Evolutionary conservation across 352 stramenopile genomes (phyloP).

Genomic region (Globisporangium lucens): DNA sequence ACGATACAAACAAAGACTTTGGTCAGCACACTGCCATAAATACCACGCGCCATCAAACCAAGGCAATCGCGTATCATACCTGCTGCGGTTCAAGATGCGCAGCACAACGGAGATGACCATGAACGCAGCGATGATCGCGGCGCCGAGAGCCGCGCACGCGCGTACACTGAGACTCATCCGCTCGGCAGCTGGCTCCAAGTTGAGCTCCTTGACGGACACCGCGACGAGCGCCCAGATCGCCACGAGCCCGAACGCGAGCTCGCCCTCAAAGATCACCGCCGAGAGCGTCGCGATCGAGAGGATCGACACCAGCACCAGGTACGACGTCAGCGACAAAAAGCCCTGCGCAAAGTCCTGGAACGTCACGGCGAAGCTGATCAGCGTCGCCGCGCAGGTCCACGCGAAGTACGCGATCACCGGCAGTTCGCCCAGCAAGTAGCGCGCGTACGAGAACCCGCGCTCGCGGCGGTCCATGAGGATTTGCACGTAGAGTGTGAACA

Average conservation of each 20-base stretch:
- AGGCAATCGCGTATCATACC: constrained; percentile 17
- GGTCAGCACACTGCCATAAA: not conserved
- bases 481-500: constrained; percentile 55
- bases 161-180: constrained; percentile 61
- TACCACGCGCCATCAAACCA: not conserved
- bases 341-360: constrained; percentile 42
- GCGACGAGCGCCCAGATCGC: constrained; percentile 63
- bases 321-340: constrained; percentile 53
- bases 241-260: constrained; percentile 59
- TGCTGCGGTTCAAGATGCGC: constrained; percentile 31
- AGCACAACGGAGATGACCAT: constrained; percentile 46
- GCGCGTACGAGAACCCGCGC: constrained; percentile 39
- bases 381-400: constrained; percentile 64
- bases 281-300: constrained; percentile 55
- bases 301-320: constrained; percentile 54
- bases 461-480: constrained; percentile 43
- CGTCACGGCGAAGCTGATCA: constrained; percentile 69
- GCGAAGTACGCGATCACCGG: constrained; percentile 68
- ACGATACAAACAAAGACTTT: not conserved
- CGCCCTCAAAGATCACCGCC: constrained; percentile 49
- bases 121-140: constrained; percentile 55
- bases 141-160: constrained; percentile 53
- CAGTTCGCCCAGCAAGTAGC: constrained; percentile 58
- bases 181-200: constrained; percentile 37
- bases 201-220: constrained; percentile 49